These are phyloP conservation scores for Cyclospora cayetanensis DNA, from an alignment of 169 alveolate genomes.

Conservation along the genomic window DNA sequence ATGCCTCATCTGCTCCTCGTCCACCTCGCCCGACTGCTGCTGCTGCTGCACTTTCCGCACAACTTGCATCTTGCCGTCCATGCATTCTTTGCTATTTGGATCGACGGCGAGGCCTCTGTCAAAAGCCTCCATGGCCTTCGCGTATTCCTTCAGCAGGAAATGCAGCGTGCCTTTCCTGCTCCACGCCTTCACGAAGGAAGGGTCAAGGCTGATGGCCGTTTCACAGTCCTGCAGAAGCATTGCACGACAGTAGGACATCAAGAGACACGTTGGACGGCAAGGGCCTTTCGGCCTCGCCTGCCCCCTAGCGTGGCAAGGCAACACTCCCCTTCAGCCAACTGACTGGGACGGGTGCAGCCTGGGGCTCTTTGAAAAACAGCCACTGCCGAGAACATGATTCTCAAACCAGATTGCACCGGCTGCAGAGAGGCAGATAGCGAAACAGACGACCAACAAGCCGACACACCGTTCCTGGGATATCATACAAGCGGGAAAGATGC, in stretches of 20 bases:
- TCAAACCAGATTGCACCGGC: no score
- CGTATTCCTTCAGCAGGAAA: slow-evolving; percentile 95
- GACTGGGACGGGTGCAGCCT: no score
- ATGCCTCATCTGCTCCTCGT: slow-evolving; percentile 87
- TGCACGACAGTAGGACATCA: not conserved
- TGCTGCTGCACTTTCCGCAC: slow-evolving; percentile 84
- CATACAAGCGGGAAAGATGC: no score
- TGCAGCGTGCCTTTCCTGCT: slow-evolving; percentile 96
- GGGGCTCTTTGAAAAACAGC: no score
- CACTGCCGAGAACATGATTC: no score
- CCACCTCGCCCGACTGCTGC: slow-evolving; percentile 80
- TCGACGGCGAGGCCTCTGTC: slow-evolving; percentile 95
- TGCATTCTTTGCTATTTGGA: slow-evolving; percentile 90
- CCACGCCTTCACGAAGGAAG: slow-evolving; percentile 96
- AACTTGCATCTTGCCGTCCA: slow-evolving; percentile 86
- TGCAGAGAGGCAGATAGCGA: no score
- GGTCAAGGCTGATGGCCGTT: slow-evolving; percentile 95
- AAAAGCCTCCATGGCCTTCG: slow-evolving; percentile 96
- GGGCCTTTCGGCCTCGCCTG: no score
- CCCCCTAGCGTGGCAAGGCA: no score
- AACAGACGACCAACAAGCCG: no score
- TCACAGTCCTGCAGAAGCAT: slow-evolving; percentile 86
- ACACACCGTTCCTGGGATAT: no score
- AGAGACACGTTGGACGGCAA: not conserved
- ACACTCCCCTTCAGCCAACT: no score